Evolutionary conservation across 106 monocot genomes (phyloP).

Genomic region (Iris macrosiphon): DNA sequence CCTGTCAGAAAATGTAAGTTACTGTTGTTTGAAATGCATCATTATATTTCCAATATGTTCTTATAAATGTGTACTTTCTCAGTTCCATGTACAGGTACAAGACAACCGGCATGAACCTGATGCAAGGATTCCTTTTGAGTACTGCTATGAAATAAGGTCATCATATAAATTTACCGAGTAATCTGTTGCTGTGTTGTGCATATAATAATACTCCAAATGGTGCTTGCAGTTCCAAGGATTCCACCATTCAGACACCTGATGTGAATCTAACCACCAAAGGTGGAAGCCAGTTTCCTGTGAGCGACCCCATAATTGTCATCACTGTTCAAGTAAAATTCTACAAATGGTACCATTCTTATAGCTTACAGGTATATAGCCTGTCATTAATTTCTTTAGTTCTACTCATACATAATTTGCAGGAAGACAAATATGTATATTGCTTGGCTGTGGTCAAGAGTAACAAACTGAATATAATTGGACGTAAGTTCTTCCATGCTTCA

Average conservation of each 20-base stretch:
- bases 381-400: not conserved
- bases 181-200: not conserved
- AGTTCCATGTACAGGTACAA: constrained; percentile 50
- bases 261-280: constrained; percentile 43
- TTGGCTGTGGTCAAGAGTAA: constrained; percentile 59
- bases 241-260: constrained; percentile 12
- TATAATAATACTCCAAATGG: not conserved
- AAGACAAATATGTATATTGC: constrained; percentile 41
- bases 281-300: constrained; percentile 56
- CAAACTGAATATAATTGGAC: constrained; percentile 62
- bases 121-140: constrained; percentile 54
- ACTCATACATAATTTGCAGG: constrained; percentile 21
- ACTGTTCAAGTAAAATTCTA: constrained; percentile 26
- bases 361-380: not conserved
- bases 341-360: not conserved
- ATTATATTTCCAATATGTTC: not conserved
- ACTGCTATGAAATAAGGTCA: constrained; percentile 57
- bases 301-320: constrained; percentile 34
- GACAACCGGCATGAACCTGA: constrained; percentile 19
- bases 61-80: too few relatives aligned
- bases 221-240: constrained; percentile 32
- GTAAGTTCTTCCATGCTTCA: constrained; percentile 31
- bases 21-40: constrained; percentile 1
- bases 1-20: constrained; percentile 47
- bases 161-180: not conserved